Evolutionary conservation across 139 green algal species (phyloP), one percentile per base, ranked within the genome.

Genomic region (Chlamydomonas incerta): DNA sequence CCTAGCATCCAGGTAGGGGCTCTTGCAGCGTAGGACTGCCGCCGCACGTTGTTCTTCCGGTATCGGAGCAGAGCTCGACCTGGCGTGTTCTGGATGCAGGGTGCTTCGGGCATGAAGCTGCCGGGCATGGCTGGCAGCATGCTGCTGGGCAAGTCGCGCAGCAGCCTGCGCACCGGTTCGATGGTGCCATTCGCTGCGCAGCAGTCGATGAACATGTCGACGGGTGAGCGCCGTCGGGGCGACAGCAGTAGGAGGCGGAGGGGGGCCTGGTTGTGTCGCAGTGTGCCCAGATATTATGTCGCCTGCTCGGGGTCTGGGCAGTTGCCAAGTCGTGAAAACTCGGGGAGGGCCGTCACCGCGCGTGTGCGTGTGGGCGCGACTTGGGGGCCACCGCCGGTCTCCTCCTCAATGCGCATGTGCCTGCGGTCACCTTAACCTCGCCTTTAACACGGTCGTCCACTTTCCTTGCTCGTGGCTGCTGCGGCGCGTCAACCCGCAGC

Each of bases 201-300:
- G 73, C 87, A 90, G 70, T 65, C 87, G 28, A 87, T 84, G 69
- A 81, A 80, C 60, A 90, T 90, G 87, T 85, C 87, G 0, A 80
- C 74, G 52, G 81, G 74, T 88, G 34, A 69, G 52, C 24, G 18
- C n/a, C n/a, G n/a, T n/a, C n/a, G n/a, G n/a, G n/a, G n/a, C n/a
- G n/a, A n/a, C 41, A 50, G 41, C 41, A 50, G 41, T 8, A 50
- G 41, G 41, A 50, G 41, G 41, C 41, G 41, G 6, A n/a, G n/a
- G n/a, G n/a, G n/a, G n/a, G n/a, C n/a, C n/a, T n/a, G n/a, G n/a
- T n/a, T n/a, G n/a, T n/a, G n/a, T n/a, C n/a, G n/a, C n/a, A n/a
- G n/a, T n/a, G n/a, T n/a, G n/a, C n/a, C n/a, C n/a, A n/a, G n/a
- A n/a, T n/a, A n/a, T n/a, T n/a, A n/a, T n/a, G n/a, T n/a, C n/a